Conservation (phyloP, 1,284 basidiomycete species). For the Xanthoconium separans region DNA sequence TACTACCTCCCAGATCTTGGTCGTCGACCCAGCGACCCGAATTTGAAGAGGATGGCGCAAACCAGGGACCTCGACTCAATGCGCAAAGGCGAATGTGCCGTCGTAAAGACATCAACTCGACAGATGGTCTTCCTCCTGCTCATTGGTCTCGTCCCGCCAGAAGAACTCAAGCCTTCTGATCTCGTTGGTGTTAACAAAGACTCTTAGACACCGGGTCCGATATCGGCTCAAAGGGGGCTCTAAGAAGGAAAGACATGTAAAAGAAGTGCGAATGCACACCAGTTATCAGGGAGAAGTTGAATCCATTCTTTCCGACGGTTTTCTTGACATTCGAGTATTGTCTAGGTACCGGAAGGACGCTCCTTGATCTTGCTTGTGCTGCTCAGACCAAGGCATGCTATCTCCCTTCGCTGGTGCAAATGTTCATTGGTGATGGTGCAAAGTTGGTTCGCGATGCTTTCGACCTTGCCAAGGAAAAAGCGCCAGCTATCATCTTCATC, state of each 20-base stretch:
- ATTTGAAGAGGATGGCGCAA: slow-evolving; percentile 90
- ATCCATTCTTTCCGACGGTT: background rate
- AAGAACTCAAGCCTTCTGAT: slow-evolving; percentile 87
- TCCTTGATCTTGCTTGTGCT: slow-evolving; percentile 96
- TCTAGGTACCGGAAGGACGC: slow-evolving; percentile 90
- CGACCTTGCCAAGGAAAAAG: slow-evolving; percentile 96
- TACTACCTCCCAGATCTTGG: slow-evolving; percentile 88
- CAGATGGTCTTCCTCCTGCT: slow-evolving; percentile 98
- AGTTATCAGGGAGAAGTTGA: too few relatives aligned
- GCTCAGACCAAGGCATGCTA: slow-evolving; percentile 98
- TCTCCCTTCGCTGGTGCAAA: slow-evolving; percentile 97
- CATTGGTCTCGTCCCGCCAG: slow-evolving; percentile 93
- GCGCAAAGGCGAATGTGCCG: slow-evolving; percentile 96
- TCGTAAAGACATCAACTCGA: slow-evolving; percentile 97
- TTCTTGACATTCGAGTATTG: slow-evolving; percentile 2
- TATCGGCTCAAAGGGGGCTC: too few relatives aligned
- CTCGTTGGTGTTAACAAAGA: slow-evolving; percentile 99
- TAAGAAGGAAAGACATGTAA: too few relatives aligned
- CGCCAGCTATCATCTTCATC: slow-evolving; percentile 99
- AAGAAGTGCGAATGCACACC: too few relatives aligned
- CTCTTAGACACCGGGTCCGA: too few relatives aligned
- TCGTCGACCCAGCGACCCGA: slow-evolving; percentile 95
- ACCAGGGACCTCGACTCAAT: slow-evolving; percentile 91
- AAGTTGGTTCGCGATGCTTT: slow-evolving; percentile 97
- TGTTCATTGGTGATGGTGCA: slow-evolving; percentile 99